A percentile compares a stretch with the other conserved stretches of the same genome.
These are phyloP conservation scores for Ustilago nuda DNA, from an alignment of 1,284 basidiomycete species.

Conservation along the genomic window DNA sequence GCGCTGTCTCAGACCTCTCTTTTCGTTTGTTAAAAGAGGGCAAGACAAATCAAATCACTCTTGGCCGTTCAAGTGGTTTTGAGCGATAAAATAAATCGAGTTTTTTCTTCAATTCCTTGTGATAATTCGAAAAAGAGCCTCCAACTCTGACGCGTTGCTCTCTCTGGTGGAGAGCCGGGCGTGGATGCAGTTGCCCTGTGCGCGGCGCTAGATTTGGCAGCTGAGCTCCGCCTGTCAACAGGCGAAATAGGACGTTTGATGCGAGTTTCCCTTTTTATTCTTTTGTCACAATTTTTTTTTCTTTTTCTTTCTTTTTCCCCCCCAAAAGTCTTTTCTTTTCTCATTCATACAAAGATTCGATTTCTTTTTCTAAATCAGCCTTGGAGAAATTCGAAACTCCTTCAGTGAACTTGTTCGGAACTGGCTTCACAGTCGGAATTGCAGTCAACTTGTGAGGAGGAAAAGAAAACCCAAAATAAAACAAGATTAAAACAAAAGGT, in stretches of 20 bases:
- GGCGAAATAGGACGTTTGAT: conserved; percentile 8
- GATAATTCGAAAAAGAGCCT: neutral
- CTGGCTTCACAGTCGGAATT: neutral
- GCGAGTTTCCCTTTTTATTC: neutral
- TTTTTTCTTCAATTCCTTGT: neutral
- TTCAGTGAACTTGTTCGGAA: conserved; percentile 1
- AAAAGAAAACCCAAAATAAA: neutral
- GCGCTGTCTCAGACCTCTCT: conserved; percentile 2
- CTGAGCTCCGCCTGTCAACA: conserved; percentile 13
- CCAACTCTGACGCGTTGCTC: neutral
- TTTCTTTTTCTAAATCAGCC: neutral
- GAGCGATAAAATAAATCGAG: conserved; percentile 3
- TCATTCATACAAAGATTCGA: neutral
- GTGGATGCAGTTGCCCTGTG: conserved; percentile 10
- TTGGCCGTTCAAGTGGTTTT: neutral
- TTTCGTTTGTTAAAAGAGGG: neutral
- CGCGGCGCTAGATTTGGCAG: conserved; percentile 16
- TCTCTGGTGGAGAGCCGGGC: neutral
- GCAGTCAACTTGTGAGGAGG: neutral
- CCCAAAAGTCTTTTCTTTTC: neutral
- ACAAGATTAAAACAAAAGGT: too few species aligned
- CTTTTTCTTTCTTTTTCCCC: neutral
- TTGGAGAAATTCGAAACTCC: conserved; percentile 9
- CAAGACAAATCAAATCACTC: neutral
- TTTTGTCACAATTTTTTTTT: conserved; percentile 6